A percentile compares a stretch with the other conserved stretches of the same genome.
These are phyloP conservation scores for Cystobasidium slooffiae DNA, from an alignment of 1,284 basidiomycete genomes.

Conservation along the genomic window DNA sequence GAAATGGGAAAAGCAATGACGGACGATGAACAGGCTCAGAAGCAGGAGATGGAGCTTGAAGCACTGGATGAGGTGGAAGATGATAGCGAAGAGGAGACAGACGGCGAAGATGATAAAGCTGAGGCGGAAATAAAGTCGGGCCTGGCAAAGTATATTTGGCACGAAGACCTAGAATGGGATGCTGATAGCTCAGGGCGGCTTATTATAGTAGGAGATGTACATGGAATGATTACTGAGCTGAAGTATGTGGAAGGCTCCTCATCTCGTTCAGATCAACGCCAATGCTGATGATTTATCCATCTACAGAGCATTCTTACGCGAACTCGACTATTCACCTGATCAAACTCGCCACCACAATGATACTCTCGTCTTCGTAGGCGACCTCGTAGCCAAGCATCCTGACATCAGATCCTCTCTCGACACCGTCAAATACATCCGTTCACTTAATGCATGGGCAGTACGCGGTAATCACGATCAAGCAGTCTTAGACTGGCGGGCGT, in stretches of 20 bases:
- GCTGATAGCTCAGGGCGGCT: constrained; percentile 43
- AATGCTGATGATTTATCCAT: no score
- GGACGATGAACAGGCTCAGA: not conserved
- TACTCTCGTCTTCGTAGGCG: constrained; percentile 76
- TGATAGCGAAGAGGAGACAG: not conserved
- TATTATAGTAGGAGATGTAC: constrained; percentile 65
- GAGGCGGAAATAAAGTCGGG: constrained; percentile 11
- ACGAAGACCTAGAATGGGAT: constrained; percentile 20
- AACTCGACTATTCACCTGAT: constrained; percentile 65
- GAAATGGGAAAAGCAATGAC: not conserved
- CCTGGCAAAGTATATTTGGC: constrained; percentile 20
- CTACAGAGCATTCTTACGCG: constrained; percentile 66
- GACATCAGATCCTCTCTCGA: constrained; percentile 63
- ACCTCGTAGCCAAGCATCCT: constrained; percentile 73
- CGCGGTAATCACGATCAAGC: constrained; percentile 90
- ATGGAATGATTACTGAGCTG: constrained; percentile 73
- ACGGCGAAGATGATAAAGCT: not conserved
- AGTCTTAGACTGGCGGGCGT: constrained; percentile 81
- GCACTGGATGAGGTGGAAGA: not conserved
- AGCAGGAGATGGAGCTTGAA: not conserved
- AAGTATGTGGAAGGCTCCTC: constrained; percentile 61
- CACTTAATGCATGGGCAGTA: constrained; percentile 66
- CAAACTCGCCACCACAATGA: constrained; percentile 59
- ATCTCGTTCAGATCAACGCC: no score
- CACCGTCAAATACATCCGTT: constrained; percentile 68